Conservation (phyloP, 2,329 filamentous ascomycete genomes). For the Penicillium brasilianum region DNA sequence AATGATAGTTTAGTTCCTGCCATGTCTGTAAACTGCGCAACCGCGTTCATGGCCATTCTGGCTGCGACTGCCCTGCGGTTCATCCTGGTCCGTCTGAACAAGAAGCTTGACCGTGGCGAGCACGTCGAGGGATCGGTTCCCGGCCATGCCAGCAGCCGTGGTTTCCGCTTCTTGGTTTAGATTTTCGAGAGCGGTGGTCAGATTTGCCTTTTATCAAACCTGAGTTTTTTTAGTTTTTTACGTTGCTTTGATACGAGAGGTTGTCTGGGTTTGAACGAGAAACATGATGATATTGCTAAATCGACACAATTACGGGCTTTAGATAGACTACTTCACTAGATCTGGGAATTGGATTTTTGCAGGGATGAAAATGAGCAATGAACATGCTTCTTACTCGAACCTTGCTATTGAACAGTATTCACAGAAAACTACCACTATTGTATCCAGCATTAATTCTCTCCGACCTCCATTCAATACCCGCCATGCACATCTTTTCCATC, state of each 20-base stretch:
- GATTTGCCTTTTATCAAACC: neutral
- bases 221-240: neutral
- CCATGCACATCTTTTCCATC: neutral
- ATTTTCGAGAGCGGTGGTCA: neutral
- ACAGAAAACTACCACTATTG: neutral
- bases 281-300: neutral
- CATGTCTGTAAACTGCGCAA: slow-evolving; percentile 71
- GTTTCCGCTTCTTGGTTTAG: slow-evolving; percentile 70
- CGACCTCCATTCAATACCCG: neutral
- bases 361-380: neutral
- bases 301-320: neutral
- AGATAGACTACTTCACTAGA: neutral
- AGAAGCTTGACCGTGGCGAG: slow-evolving; percentile 70
- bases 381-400: neutral
- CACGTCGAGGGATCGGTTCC: slow-evolving; percentile 60
- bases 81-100: slow-evolving; percentile 69
- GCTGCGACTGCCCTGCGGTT: slow-evolving; percentile 67
- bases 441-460: neutral
- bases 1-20: slow-evolving; percentile 54
- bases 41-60: slow-evolving; percentile 66
- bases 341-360: neutral
- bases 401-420: neutral
- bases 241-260: neutral
- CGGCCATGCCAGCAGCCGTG: slow-evolving; percentile 62
- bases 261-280: neutral